A percentile compares a stretch with the other conserved stretches of the same genome.
Evolutionary conservation across 2,329 filamentous ascomycete genomes (phyloP).

Genomic region (Calonectria henricotiae): DNA sequence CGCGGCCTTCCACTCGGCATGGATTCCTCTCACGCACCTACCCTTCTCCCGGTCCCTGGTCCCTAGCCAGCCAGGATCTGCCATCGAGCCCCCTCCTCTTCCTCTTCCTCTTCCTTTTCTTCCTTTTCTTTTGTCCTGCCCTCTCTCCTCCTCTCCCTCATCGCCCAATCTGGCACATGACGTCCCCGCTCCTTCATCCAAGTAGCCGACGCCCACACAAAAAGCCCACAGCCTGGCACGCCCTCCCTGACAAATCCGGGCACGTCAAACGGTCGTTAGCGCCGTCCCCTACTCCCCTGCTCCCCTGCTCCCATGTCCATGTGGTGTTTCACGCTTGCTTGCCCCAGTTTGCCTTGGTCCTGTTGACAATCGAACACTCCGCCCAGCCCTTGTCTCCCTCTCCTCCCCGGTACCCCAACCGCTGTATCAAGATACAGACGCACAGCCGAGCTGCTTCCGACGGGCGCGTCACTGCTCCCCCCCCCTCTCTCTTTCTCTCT

Average conservation of each 20-base stretch:
- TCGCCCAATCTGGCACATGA: conserved; percentile 27
- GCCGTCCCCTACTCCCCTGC: conserved; percentile 38
- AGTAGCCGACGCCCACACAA: conserved; percentile 9
- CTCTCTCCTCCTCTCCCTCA: neutral
- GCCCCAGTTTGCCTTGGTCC: conserved; percentile 30
- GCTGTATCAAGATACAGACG: conserved; percentile 34
- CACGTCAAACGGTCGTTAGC: conserved; percentile 51
- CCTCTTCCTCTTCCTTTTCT: neutral
- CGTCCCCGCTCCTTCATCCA: conserved; percentile 26
- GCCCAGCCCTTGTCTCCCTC: conserved; percentile 15
- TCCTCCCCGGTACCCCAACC: conserved; percentile 35
- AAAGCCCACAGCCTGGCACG: conserved; percentile 22
- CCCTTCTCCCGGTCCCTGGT: conserved; percentile 4
- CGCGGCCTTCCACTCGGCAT: conserved; percentile 21
- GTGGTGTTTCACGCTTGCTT: conserved; percentile 46
- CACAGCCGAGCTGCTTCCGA: conserved; percentile 30
- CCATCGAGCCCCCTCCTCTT: conserved; percentile 23
- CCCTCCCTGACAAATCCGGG: conserved; percentile 29
- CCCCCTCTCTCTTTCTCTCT: neutral
- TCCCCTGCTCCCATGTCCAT: conserved; percentile 39
- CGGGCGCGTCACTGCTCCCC: conserved; percentile 27
- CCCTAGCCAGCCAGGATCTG: conserved; percentile 32
- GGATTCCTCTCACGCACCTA: conserved; percentile 21
- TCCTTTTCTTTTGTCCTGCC: neutral
- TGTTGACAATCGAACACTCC: conserved; percentile 39